Evolutionary conservation across 345 rosid genomes (phyloP).

Genomic region (Arabidopsis suecica): DNA sequence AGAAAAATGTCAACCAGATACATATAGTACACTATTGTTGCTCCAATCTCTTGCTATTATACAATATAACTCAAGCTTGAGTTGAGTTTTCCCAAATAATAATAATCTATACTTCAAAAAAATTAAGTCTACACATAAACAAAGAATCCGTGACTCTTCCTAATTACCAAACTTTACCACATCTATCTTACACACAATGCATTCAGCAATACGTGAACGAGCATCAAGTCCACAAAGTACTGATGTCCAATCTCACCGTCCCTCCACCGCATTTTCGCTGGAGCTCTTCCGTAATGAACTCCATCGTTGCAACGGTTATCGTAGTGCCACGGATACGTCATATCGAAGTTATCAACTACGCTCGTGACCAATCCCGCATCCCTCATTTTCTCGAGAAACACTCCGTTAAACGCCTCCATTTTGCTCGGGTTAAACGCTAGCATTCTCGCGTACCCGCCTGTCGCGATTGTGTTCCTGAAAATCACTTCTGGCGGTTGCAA

Average conservation of each 20-base stretch:
- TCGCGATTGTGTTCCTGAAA: slow-evolving; percentile 81
- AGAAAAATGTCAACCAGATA: slow-evolving; percentile 17
- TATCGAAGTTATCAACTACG: slow-evolving; percentile 83
- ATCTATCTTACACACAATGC: slow-evolving; percentile 59
- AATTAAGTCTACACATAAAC: slow-evolving; percentile 23
- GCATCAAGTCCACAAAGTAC: slow-evolving; percentile 96
- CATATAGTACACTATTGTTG: slow-evolving; percentile 5
- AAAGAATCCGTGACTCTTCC: slow-evolving; percentile 37
- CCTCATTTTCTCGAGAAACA: slow-evolving; percentile 73
- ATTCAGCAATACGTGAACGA: slow-evolving; percentile 83
- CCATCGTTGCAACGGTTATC: slow-evolving; percentile 93
- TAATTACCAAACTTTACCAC: slow-evolving; percentile 9
- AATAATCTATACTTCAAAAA: slow-evolving; percentile 32
- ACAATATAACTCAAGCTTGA: slow-evolving; percentile 19
- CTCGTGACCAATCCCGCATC: slow-evolving; percentile 63
- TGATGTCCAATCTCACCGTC: slow-evolving; percentile 97
- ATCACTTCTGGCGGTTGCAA: slow-evolving; percentile 61
- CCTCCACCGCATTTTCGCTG: slow-evolving; percentile 79
- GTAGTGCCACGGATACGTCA: slow-evolving; percentile 95
- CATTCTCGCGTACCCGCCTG: slow-evolving; percentile 81
- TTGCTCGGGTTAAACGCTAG: slow-evolving; percentile 84
- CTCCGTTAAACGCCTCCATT: slow-evolving; percentile 85
- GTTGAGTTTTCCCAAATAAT: slow-evolving; percentile 30
- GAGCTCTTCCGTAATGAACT: slow-evolving; percentile 93
- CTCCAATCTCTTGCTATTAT: slow-evolving; percentile 30